Conservation (phyloP, 1,284 basidiomycete genomes). For the Ceratobasidium sp. region DNA sequence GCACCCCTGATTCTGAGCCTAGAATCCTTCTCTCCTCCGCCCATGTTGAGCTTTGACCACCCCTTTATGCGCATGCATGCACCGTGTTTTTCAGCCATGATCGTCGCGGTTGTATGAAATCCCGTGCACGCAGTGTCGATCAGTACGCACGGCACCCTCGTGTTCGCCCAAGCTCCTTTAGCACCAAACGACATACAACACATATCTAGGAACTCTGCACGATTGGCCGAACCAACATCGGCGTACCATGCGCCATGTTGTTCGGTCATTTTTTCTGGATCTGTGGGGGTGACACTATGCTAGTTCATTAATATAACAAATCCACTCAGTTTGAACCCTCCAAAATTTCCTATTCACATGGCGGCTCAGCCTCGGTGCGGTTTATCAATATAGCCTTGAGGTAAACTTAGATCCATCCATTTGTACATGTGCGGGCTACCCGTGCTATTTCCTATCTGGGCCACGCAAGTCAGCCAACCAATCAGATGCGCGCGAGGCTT, state of each 20-base stretch:
- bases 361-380: not conserved
- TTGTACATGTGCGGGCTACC: not conserved
- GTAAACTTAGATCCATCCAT: constrained; percentile 2
- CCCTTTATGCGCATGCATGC: not conserved
- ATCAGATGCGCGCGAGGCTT: not conserved
- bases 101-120: not conserved
- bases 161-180: not conserved
- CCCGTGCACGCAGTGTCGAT: not conserved
- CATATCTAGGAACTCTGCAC: not conserved
- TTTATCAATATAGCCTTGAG: not conserved
- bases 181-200: not conserved
- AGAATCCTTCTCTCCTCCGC: not conserved
- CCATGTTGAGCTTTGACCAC: not conserved
- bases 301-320: not conserved
- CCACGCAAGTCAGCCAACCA: not conserved
- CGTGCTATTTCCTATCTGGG: not conserved
- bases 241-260: not conserved
- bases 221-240: not conserved
- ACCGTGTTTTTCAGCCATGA: not conserved
- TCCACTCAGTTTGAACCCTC: not conserved
- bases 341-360: not conserved
- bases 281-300: not conserved
- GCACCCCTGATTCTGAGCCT: constrained; percentile 1
- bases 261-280: too few species aligned
- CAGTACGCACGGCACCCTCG: not conserved